Percentiles rank a stretch among this genome's conserved stretches.
These are phyloP conservation scores for Mycosphaerella sp. DNA, from an alignment of 2,329 filamentous ascomycete species.

Conservation along the genomic window DNA sequence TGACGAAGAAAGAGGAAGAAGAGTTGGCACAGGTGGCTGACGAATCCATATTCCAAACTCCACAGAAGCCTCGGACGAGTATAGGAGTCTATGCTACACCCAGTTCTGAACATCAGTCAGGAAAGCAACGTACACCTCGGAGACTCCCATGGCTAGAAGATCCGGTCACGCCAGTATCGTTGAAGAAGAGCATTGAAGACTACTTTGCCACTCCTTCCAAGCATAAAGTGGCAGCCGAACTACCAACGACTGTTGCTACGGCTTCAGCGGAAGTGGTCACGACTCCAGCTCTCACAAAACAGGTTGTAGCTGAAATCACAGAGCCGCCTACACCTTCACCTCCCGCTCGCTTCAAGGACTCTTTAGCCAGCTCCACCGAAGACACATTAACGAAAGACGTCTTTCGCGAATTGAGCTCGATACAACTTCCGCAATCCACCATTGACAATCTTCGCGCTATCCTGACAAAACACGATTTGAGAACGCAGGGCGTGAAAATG, in stretches of 20 bases:
- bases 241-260: too few relatives aligned
- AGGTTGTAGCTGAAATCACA: too few relatives aligned
- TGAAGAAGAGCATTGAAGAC: conserved; percentile 19
- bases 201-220: conserved; percentile 29
- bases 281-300: conserved; percentile 2
- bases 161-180: conserved; percentile 26
- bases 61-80: conserved; percentile 37
- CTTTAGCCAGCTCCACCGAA: conserved; percentile 25
- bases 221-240: neutral
- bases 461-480: conserved; percentile 53
- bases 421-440: conserved; percentile 21
- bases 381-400: conserved; percentile 26
- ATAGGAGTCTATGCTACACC: conserved; percentile 38
- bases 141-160: conserved; percentile 39
- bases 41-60: conserved; percentile 33
- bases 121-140: conserved; percentile 27
- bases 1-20: conserved; percentile 32
- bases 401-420: conserved; percentile 18
- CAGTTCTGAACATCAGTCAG: conserved; percentile 11
- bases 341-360: conserved; percentile 23
- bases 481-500: conserved; percentile 54
- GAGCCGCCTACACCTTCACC: conserved; percentile 21
- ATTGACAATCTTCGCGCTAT: conserved; percentile 39
- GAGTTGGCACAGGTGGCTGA: conserved; percentile 30
- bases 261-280: too few relatives aligned